Base-by-base conservation (phyloP, 2,329 filamentous ascomycete species). In the Colletotrichum navitas region DNA sequence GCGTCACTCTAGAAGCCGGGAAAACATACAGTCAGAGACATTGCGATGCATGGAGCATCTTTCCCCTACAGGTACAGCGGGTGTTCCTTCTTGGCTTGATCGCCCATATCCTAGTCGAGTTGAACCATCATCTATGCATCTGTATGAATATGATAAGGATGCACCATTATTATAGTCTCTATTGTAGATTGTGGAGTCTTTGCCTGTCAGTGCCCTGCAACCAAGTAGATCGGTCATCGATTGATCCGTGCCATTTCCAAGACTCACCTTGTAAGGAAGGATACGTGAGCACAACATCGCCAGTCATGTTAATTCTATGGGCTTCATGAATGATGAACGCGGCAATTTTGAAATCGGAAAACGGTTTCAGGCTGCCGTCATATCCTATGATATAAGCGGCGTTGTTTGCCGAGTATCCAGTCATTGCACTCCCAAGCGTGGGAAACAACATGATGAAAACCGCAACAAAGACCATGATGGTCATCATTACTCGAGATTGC, bases 401-500 rank as follows among this genome's bases (percentile, higher is more conserved):
- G 11, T n/a, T 73, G 47, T 71, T 70, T 12, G 77, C 67, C 11
- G 73, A 68, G 55, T 80, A 80, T 24, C 78, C 78, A 0, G 77
- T 77, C 77, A 79, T 79, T 1, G 78, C 74, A 34, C 78, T 64
- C 2, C 75, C 75, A 10, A 80, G 51, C 1, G 77, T 79, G 18
- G 78, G 79, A 59, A 78, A 80, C 14, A 59, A 60, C 16, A 79
- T 58, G 5, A 77, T 41, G 41, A 79, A 79, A 26, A 76, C 3
- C 60, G 77, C 76, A 12, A 73, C 76, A 5, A 63, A 26, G 21
- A 77, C 52, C 32, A 79, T 75, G 63, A 78, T 78, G 26, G 41
- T 7, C 73, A 76, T 77, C 5, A 74, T 68, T 1, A 72, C 1
- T 51, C 61, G 76, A 3, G 78, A 79, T 16, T 63, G 68, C 12